Base-by-base conservation (phyloP, 1,284 basidiomycete genomes). In the Malassezia cuniculi region DNA sequence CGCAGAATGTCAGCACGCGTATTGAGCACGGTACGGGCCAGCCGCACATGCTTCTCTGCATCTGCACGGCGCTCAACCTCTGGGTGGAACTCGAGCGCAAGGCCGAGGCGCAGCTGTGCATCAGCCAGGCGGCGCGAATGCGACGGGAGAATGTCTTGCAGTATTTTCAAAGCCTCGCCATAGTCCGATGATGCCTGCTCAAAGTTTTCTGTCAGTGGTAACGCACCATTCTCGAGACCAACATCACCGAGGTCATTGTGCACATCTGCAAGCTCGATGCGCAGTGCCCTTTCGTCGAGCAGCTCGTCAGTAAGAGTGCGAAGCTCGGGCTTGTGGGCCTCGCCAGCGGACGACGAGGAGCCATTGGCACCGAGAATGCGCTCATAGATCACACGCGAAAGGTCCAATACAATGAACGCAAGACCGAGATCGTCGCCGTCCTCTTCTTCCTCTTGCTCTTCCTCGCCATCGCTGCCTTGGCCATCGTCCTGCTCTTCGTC, bases 11-110 rank as follows among this genome's bases (percentile, higher is more conserved):
- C 11, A 5, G 28, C 28, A 5, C 5, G 8, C 5, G 21, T 20
- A 17, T 40, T 42, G 26, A 64, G 42, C 1, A 54, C 49, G 16
- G 49, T 39, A 0, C 45, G 39, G 4, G 60, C 60, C 5, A 46
- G 47, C 18, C 55, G 45, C 2, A 66, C 56, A 24, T 60, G 54
- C 9, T 43, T 34, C 16, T 40, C 37, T 9, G 62, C 61, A 10
- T 39, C 47, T 7, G 39, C 37, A 17, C 59, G 51, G 16, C 49
- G 42, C 6, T 41, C 38, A 5, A 47, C 34, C 1, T 61, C 48
- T 0, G 62, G 62, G 20, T 66, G 62, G 37, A 57, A 66, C 28
- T 66, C 62, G 10, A 66, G 52, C 5, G 62, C 62, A 4, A 66
- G 49, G 3, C 58, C 62, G 5, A 64, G 44, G 10, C 62, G 60